phyloP scores from a whole-genome alignment of 2,329 filamentous ascomycete species.

The Domatiomyces catenatus region DNA sequence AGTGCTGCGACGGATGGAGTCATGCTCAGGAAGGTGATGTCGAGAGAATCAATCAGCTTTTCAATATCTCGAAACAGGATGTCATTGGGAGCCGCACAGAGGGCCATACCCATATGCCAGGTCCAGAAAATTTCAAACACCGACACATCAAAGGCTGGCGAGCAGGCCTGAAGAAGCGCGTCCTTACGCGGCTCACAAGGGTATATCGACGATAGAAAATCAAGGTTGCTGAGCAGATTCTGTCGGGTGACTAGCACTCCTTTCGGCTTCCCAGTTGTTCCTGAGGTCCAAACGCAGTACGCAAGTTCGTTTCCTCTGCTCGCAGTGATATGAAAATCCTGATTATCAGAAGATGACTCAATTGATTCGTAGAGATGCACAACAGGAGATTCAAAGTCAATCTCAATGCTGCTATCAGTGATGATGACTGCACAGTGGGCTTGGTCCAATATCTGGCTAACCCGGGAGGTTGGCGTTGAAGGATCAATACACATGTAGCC shows the following conservation, averaged over 20 bases:
- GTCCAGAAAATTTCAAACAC: conserved; percentile 84
- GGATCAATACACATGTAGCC: conserved; percentile 69
- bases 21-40: conserved; percentile 65
- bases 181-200: conserved; percentile 35
- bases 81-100: conserved; percentile 63
- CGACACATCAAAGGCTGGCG: conserved; percentile 72
- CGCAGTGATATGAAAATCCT: conserved; percentile 21
- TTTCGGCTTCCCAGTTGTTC: conserved; percentile 67
- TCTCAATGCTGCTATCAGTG: background rate
- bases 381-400: background rate
- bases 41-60: conserved; percentile 44
- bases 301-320: conserved; percentile 36
- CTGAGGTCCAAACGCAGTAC: conserved; percentile 72
- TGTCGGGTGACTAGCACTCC: conserved; percentile 62
- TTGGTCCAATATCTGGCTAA: conserved; percentile 47
- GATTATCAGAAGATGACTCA: background rate
- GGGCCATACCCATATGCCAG: conserved; percentile 61
- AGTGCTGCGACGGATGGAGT: conserved; percentile 72
- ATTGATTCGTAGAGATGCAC: background rate
- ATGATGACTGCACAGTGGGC: conserved; percentile 24
- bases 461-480: conserved; percentile 48
- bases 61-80: conserved; percentile 60
- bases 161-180: conserved; percentile 66
- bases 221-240: conserved; percentile 64
- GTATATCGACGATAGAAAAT: conserved; percentile 50